A percentile compares a stretch with the other conserved stretches of the same genome.
These are phyloP conservation scores for Blastobotrys persicus DNA, from an alignment of 1,139 yeast species.

Conservation along the genomic window DNA sequence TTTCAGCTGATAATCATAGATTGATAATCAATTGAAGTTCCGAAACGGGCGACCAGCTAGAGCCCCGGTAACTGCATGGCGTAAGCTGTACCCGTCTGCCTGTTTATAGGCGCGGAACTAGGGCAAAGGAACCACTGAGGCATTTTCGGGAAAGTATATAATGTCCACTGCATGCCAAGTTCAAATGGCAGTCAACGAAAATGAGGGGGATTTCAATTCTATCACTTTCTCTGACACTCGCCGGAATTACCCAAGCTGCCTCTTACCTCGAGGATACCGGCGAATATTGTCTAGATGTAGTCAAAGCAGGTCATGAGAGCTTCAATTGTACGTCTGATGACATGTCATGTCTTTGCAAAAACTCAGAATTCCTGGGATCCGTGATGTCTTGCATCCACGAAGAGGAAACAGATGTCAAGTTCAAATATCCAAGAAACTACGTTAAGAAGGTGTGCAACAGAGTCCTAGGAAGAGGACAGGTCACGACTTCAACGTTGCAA, in stretches of 20 bases:
- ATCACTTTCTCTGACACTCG: not conserved
- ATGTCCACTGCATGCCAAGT: not conserved
- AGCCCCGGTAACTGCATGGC: not conserved
- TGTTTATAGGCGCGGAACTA: not conserved
- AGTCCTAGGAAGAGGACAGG: not conserved
- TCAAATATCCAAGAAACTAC: not conserved
- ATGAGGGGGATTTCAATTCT: not conserved
- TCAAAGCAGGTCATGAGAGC: not conserved
- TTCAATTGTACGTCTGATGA: slow-evolving; percentile 1
- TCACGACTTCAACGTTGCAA: not conserved
- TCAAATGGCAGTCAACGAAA: not conserved
- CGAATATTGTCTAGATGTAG: not conserved
- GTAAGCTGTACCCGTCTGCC: not conserved
- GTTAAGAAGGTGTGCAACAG: not conserved
- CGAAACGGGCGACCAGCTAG: not conserved
- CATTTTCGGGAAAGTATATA: not conserved
- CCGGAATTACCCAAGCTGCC: slow-evolving; percentile 1
- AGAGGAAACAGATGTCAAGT: not conserved
- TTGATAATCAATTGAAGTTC: slow-evolving; percentile 6
- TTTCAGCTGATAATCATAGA: not conserved
- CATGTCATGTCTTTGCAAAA: not conserved
- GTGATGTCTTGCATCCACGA: not conserved
- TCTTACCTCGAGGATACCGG: slow-evolving; percentile 2
- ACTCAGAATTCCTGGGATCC: not conserved
- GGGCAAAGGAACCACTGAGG: not conserved